Conservation (phyloP, 495 filamentous ascomycete species). For the Thermothielavioides terrestris region DNA sequence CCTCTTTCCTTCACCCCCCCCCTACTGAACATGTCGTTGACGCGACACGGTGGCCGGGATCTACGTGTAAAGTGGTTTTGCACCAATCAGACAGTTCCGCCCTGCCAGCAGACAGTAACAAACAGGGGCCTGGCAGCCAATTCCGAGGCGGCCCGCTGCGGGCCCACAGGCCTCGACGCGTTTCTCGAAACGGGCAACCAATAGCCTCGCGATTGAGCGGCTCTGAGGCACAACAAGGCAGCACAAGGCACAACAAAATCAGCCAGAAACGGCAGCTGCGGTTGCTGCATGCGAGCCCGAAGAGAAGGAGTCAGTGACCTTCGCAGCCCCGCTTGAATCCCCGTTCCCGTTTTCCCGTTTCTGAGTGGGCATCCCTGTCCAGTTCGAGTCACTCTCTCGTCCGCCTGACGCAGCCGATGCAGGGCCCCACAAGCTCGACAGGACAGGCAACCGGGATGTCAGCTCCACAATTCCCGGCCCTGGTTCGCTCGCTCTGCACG, state of each 20-base stretch:
- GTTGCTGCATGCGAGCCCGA: slow-evolving; percentile 2
- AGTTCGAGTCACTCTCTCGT: not conserved
- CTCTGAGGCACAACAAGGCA: slow-evolving; percentile 12
- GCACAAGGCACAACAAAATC: not conserved
- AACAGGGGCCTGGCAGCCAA: slow-evolving; percentile 12
- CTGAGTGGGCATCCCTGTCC: not conserved
- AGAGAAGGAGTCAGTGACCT: not conserved
- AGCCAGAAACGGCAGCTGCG: slow-evolving; percentile 2
- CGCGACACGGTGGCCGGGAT: slow-evolving; percentile 27
- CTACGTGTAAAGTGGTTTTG: slow-evolving; percentile 21
- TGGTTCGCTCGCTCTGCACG: too few relatives aligned
- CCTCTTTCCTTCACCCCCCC: not conserved
- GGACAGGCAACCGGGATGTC: too few relatives aligned
- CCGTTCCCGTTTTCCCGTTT: not conserved
- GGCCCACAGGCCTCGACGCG: slow-evolving; percentile 20
- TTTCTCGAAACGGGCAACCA: slow-evolving; percentile 15
- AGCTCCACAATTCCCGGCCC: slow-evolving; percentile 6
- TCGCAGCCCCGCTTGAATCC: not conserved
- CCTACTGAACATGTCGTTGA: slow-evolving; percentile 3
- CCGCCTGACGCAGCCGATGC: not conserved
- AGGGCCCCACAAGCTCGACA: not conserved
- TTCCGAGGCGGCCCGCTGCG: slow-evolving; percentile 18
- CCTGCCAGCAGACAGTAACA: slow-evolving; percentile 16
- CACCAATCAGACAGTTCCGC: slow-evolving; percentile 30
- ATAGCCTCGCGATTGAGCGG: slow-evolving; percentile 10